phyloP scores from a whole-genome alignment of 495 filamentous ascomycete species.

The Trichoderma reesei region DNA sequence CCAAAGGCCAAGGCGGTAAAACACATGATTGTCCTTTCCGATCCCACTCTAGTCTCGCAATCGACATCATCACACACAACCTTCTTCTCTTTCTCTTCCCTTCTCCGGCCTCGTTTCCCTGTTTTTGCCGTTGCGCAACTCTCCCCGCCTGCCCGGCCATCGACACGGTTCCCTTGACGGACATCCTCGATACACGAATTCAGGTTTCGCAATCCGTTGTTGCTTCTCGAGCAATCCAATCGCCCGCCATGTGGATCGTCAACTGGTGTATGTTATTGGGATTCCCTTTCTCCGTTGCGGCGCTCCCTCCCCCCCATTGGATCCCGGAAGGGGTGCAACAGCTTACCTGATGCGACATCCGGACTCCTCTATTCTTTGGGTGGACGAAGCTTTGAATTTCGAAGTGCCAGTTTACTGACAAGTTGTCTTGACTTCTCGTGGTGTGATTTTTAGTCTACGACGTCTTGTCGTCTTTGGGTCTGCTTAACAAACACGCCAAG shows the following conservation, averaged over 20 bases:
- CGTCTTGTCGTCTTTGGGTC: constrained; percentile 77
- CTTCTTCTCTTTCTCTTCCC: background rate
- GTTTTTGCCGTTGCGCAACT: background rate
- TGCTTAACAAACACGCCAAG: constrained; percentile 95
- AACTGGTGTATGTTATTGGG: constrained; percentile 97
- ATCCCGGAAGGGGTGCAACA: no score
- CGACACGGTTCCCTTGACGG: no score
- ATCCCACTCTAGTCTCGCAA: background rate
- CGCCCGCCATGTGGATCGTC: constrained; percentile 77
- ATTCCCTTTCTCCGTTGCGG: no score
- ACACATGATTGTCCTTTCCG: constrained; percentile 8
- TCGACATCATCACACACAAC: background rate
- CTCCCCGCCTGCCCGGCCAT: background rate
- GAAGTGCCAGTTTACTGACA: no score
- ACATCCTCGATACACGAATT: no score
- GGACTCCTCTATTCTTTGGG: no score
- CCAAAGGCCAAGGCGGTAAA: background rate
- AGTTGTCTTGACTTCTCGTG: no score
- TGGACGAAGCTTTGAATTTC: no score
- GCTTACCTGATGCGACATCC: no score
- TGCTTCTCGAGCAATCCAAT: background rate
- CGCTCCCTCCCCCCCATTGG: no score
- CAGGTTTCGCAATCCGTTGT: no score
- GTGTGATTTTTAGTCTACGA: constrained; percentile 90
- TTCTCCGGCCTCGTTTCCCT: background rate